These are phyloP conservation scores for Ciborinia camelliae DNA, from an alignment of 2,329 filamentous ascomycete genomes.

Conservation along the genomic window DNA sequence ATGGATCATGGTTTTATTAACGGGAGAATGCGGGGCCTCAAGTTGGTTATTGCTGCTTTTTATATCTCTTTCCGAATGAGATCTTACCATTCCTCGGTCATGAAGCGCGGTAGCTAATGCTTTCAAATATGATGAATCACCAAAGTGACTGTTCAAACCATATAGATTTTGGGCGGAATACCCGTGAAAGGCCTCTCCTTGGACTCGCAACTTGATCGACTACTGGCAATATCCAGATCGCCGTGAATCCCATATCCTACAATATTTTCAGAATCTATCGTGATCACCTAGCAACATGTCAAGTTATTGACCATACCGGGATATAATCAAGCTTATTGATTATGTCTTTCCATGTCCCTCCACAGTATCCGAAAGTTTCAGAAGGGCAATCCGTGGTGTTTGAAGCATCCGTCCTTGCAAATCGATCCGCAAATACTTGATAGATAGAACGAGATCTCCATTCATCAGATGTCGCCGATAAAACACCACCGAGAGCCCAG, in stretches of 20 bases:
- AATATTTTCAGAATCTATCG: constrained; percentile 36
- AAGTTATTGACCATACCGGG: constrained; percentile 26
- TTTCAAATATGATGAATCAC: constrained; percentile 45
- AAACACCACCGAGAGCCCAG: not conserved
- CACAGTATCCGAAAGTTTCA: constrained; percentile 43
- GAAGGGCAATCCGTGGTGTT: constrained; percentile 30
- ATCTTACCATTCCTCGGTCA: constrained; percentile 41
- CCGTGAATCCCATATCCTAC: constrained; percentile 21
- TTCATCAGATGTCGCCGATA: constrained; percentile 4
- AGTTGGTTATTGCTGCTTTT: not conserved
- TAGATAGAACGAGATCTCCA: constrained; percentile 16
- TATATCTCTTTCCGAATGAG: no score
- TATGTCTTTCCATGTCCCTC: constrained; percentile 45
- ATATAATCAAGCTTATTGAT: constrained; percentile 44
- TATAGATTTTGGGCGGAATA: constrained; percentile 49
- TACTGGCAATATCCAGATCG: constrained; percentile 46
- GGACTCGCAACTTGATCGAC: constrained; percentile 39
- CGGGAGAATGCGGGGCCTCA: not conserved
- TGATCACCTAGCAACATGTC: not conserved
- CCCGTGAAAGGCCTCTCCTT: constrained; percentile 43
- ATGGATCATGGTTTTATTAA: not conserved
- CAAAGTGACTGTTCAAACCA: constrained; percentile 48
- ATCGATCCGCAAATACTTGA: constrained; percentile 37
- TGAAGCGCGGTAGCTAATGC: constrained; percentile 46
- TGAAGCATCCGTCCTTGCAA: constrained; percentile 42